Percentiles rank a stretch among this genome's conserved stretches.
These are phyloP conservation scores for Fagopyrum tataricum DNA, from an alignment of 148 eudicot genomes.

Conservation along the genomic window DNA sequence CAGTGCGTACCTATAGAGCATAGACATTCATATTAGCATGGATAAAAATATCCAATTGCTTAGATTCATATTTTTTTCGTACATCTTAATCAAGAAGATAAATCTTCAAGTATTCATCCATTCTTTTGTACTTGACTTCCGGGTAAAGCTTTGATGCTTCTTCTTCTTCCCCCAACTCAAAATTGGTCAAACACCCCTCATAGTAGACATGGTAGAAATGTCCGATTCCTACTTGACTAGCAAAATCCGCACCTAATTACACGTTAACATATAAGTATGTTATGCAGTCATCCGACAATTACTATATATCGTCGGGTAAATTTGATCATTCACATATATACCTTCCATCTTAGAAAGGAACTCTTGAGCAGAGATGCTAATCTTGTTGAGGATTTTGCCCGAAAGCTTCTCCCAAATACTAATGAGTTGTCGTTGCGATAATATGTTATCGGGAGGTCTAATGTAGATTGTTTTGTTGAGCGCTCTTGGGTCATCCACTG, in stretches of 20 bases:
- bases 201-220: slow-evolving; percentile 55
- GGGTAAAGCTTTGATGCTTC: slow-evolving; percentile 47
- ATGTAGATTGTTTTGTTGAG: slow-evolving; percentile 29
- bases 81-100: slow-evolving; percentile 16
- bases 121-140: slow-evolving; percentile 33
- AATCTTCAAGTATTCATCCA: slow-evolving; percentile 36
- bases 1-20: no score
- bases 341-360: slow-evolving; percentile 26
- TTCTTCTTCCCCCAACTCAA: slow-evolving; percentile 39
- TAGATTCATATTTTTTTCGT: no score
- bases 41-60: no score
- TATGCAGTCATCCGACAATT: background rate
- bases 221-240: slow-evolving; percentile 37
- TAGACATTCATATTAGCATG: no score
- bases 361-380: slow-evolving; percentile 22
- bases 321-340: background rate
- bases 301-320: background rate
- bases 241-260: slow-evolving; percentile 29
- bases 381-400: slow-evolving; percentile 23
- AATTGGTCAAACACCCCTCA: slow-evolving; percentile 47
- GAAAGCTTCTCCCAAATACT: slow-evolving; percentile 31
- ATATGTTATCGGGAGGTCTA: slow-evolving; percentile 26
- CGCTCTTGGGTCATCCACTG: slow-evolving; percentile 29
- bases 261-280: background rate
- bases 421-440: slow-evolving; percentile 28